Percentiles rank a stretch among this genome's conserved stretches.
These are phyloP conservation scores for Saturnispora diversa DNA, from an alignment of 805 yeast species.

Conservation along the genomic window DNA sequence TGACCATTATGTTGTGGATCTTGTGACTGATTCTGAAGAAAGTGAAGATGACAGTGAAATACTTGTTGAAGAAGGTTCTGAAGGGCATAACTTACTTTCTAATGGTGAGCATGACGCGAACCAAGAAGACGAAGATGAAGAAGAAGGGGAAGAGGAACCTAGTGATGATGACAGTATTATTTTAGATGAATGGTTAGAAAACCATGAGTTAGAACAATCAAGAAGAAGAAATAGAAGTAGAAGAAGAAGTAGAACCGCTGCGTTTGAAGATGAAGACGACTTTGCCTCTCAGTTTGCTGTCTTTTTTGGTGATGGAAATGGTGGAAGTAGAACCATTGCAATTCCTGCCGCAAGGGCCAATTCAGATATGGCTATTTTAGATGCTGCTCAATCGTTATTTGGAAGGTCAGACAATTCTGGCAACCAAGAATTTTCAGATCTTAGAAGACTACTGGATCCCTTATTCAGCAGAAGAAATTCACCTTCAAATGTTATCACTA, in stretches of 20 bases:
- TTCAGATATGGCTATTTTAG: conserved; percentile 2
- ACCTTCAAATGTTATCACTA: conserved; percentile 16
- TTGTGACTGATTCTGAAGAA: conserved; percentile 15
- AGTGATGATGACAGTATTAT: conserved; percentile 27
- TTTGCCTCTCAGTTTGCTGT: conserved; percentile 10
- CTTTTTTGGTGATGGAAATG: neutral
- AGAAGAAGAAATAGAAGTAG: conserved; percentile 16
- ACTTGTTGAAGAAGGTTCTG: conserved; percentile 22
- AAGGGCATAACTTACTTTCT: conserved; percentile 10
- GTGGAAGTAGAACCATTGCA: neutral
- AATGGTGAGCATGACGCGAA: conserved; percentile 16
- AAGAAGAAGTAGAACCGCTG: conserved; percentile 6
- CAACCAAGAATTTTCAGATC: conserved; percentile 3
- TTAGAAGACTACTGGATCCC: conserved; percentile 16
- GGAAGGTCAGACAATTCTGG: conserved; percentile 4
- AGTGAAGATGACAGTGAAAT: conserved; percentile 19
- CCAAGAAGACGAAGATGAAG: conserved; percentile 21
- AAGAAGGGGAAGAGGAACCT: conserved; percentile 13
- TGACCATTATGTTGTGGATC: conserved; percentile 24
- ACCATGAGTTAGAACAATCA: conserved; percentile 23
- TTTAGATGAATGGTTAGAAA: conserved; percentile 28
- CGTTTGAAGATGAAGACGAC: conserved; percentile 19
- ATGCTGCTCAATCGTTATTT: conserved; percentile 12
- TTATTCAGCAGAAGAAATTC: conserved; percentile 8
- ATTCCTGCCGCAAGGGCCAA: conserved; percentile 6